Conservation (phyloP, 305 asterid genomes). For the Petunia hybrid region DNA sequence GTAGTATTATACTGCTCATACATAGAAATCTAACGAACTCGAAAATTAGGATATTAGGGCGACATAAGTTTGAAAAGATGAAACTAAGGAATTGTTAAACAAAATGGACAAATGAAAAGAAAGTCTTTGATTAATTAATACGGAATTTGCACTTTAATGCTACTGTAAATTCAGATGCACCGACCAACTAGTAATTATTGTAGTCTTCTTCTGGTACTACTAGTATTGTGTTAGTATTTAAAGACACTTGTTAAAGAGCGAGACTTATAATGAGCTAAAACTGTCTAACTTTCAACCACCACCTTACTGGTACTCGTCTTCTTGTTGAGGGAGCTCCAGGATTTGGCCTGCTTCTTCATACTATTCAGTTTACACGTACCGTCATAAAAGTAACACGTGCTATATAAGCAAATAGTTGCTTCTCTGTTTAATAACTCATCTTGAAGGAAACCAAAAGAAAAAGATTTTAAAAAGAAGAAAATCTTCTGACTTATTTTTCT, state of each 20-base stretch:
- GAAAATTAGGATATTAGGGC: too few species aligned
- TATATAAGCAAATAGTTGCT: neutral
- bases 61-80: too few species aligned
- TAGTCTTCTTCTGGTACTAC: too few species aligned
- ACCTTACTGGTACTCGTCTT: neutral
- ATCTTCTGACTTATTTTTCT: neutral
- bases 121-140: neutral
- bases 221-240: too few species aligned
- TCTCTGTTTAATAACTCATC: neutral
- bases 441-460: neutral
- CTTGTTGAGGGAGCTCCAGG: neutral
- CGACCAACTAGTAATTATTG: conserved; percentile 4
- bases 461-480: neutral
- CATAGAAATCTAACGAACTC: too few species aligned
- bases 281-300: conserved; percentile 33
- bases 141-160: neutral
- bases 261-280: conserved; percentile 5
- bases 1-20: too few species aligned
- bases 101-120: too few species aligned
- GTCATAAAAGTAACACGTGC: conserved; percentile 16
- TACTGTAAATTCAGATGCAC: neutral
- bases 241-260: neutral
- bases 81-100: too few species aligned
- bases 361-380: neutral
- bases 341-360: neutral